phyloP scores from a whole-genome alignment of 2,329 filamentous ascomycete species.

The Berkeleyomyces basicola region DNA sequence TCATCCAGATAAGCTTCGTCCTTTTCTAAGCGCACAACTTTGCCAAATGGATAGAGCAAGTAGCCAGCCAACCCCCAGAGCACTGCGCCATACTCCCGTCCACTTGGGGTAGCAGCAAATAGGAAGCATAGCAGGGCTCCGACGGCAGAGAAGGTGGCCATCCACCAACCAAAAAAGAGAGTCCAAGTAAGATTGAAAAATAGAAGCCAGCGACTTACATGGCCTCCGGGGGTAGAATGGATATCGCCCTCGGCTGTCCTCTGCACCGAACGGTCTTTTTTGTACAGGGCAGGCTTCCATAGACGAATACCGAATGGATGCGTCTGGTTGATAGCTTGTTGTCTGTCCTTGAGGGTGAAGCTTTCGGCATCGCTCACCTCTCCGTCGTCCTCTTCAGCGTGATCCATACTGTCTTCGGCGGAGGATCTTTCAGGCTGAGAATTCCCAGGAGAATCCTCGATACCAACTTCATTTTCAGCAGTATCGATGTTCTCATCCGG shows the following conservation, averaged over 20 bases:
- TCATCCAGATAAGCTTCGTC: constrained; percentile 91
- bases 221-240: constrained; percentile 79
- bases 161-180: constrained; percentile 88
- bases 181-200: constrained; percentile 88
- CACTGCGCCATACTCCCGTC: constrained; percentile 68
- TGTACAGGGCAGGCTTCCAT: constrained; percentile 97
- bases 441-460: constrained; percentile 16
- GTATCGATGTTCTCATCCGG: constrained; percentile 16
- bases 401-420: constrained; percentile 30
- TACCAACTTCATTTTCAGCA: constrained; percentile 16
- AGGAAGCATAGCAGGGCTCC: constrained; percentile 66
- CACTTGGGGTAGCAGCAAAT: constrained; percentile 64
- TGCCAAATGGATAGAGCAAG: constrained; percentile 89
- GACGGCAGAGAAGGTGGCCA: constrained; percentile 56
- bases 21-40: constrained; percentile 82
- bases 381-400: constrained; percentile 46
- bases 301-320: constrained; percentile 97
- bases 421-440: constrained; percentile 18
- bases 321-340: constrained; percentile 95
- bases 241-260: constrained; percentile 94
- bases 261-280: constrained; percentile 91
- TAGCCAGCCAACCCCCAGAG: constrained; percentile 75
- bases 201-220: constrained; percentile 68
- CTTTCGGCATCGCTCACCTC: constrained; percentile 85
- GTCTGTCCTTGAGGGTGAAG: constrained; percentile 91